Base-by-base conservation (phyloP, 768 basidiomycete genomes). In the Suillus brevipes region DNA sequence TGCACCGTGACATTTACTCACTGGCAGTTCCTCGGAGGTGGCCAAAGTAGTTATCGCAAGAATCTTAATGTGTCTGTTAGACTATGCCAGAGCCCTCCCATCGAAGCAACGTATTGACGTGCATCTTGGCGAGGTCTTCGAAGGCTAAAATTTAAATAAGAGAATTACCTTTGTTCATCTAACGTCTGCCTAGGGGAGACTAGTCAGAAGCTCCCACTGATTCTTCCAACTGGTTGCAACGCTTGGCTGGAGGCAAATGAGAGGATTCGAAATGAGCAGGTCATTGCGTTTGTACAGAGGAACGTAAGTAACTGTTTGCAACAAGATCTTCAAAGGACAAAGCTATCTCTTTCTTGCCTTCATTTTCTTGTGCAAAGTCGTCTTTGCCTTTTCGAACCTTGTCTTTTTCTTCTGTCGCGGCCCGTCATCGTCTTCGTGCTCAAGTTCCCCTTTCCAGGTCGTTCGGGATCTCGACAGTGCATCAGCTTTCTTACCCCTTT, bases 401-500 rank as follows among this genome's bases (percentile, higher is more conserved):
- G 75, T 74, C 65, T 74, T 76, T 70, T 83, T 82, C 62, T 72
- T 73, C 67, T 73, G 71, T 65, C 71, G 71, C 9, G 74, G 78
- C 23, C 65, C 74, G 38, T 74, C 78, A 6, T 74, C 77, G 18
- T 71, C 78, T 3, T 37, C 72, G 8, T 68, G 77, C 6, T 69
- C 74, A 8, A 64, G 9, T n/a, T 69, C 68, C 12, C 72, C 75
- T 38, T 75, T 75, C 18, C 67, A 62, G 58, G 81, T 75, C 50
- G 71, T 69, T 45, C 88, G 80, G 60, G 89, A 87, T 64, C 92
- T 78, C 58, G 83, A 83, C 36, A 94, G 75, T 1, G 86, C 81
- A 67, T 83, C 80, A 50, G 78, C 79, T 74, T 89, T 91, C 77
- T 85, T 89, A 7, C 89, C 87, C 67, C 82, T 84, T 72, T 84